Conservation (phyloP, 2,329 filamentous ascomycete species). For the Magnaporthales sp. region DNA sequence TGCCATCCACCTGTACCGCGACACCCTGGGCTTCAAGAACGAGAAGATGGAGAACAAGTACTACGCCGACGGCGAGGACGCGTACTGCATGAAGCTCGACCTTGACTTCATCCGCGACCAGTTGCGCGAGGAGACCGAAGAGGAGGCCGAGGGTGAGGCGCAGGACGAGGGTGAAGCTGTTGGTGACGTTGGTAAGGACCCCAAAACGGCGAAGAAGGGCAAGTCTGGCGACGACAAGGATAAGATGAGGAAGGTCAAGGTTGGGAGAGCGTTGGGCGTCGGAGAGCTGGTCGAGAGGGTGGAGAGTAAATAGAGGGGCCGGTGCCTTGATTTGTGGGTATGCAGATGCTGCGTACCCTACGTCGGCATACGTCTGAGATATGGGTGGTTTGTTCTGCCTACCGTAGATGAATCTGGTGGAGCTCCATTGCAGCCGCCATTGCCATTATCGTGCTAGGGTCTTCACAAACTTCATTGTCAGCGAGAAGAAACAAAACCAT, state of each 20-base stretch:
- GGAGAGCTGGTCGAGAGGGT: constrained; percentile 67
- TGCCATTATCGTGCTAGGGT: too few species aligned
- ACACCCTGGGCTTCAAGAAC: constrained; percentile 81
- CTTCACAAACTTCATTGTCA: not conserved
- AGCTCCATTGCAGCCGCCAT: not conserved
- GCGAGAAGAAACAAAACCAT: not conserved
- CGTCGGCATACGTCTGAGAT: not conserved
- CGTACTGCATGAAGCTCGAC: constrained; percentile 87
- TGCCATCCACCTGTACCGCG: constrained; percentile 83
- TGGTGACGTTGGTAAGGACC: constrained; percentile 52
- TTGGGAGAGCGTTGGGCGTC: constrained; percentile 72
- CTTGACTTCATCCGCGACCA: constrained; percentile 51
- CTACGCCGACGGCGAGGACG: constrained; percentile 97
- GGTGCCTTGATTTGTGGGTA: not conserved
- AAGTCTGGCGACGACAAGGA: constrained; percentile 28
- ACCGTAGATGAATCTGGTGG: not conserved
- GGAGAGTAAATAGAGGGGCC: constrained; percentile 35
- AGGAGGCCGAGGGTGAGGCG: constrained; percentile 30
- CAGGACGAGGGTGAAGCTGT: constrained; percentile 63
- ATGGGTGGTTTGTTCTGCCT: not conserved
- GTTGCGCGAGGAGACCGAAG: constrained; percentile 30
- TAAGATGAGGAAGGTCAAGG: constrained; percentile 75
- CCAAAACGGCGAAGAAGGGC: constrained; percentile 28
- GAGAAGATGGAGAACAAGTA: constrained; percentile 84
- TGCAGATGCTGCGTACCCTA: not conserved